A percentile compares a stretch with the other conserved stretches of the same genome.
Evolutionary conservation across 2,329 filamentous ascomycete genomes (phyloP).

Genomic region (Ilyonectria robusta): DNA sequence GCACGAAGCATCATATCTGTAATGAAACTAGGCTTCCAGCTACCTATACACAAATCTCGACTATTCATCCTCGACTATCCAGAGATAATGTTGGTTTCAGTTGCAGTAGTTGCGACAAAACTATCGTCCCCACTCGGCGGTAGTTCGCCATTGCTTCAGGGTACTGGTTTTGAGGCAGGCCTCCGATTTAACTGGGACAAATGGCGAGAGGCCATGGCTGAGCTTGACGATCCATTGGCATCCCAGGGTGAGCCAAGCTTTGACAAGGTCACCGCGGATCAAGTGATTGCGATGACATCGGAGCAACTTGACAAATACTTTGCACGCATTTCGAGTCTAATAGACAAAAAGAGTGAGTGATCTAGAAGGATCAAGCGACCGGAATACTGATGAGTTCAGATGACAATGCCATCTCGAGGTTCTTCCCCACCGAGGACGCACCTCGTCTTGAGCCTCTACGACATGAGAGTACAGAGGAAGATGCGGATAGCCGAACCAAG

Average conservation of each 20-base stretch:
- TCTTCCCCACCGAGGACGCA: conserved; percentile 53
- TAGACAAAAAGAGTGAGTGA: conserved; percentile 52
- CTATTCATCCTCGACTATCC: conserved; percentile 73
- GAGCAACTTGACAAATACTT: conserved; percentile 78
- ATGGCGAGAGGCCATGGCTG: conserved; percentile 72
- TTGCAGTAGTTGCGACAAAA: conserved; percentile 84
- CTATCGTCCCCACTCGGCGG: conserved; percentile 82
- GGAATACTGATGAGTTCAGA: conserved; percentile 40
- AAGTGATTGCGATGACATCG: conserved; percentile 73
- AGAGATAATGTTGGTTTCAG: conserved; percentile 79
- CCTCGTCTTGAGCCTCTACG: conserved; percentile 30
- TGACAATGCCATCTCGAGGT: conserved; percentile 49
- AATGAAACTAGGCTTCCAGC: conserved; percentile 67
- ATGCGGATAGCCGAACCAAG: conserved; percentile 43
- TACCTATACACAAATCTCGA: conserved; percentile 63
- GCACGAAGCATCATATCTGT: conserved; percentile 61
- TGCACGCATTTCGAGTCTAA: conserved; percentile 53
- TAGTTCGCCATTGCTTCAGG: conserved; percentile 56
- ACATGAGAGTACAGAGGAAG: conserved; percentile 44
- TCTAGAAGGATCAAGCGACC: too few relatives aligned
- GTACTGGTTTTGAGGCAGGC: conserved; percentile 30
- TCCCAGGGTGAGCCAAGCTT: conserved; percentile 53
- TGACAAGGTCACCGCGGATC: conserved; percentile 69
- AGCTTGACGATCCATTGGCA: conserved; percentile 31
- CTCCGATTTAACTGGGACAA: conserved; percentile 75